Evolutionary conservation across 768 basidiomycete species (phyloP), one percentile per base, ranked within the genome.

Genomic region (Naematelia encephala): DNA sequence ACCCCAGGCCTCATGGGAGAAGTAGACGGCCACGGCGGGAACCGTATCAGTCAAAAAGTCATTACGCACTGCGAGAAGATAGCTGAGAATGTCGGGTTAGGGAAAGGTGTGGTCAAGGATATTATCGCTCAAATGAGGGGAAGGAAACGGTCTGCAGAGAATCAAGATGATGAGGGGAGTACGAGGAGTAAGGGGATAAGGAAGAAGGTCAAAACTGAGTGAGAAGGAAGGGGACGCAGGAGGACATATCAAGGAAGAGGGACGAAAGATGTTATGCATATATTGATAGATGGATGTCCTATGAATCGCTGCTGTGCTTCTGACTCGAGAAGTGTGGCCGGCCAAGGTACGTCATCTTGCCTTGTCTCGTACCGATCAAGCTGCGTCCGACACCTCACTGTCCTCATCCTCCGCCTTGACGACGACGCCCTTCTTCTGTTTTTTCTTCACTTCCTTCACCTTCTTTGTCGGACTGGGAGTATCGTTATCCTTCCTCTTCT

Each of bases 11-110:
- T 48, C 26, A 22, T n/a, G 11, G 50, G 50, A 12, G 42, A 46
- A 19, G 54, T 57, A 11, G 29, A 57, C 34, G 56, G 49, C 8
- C 56, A 51, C 34, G 48, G 56, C 2, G 56, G 47, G 1, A 57
- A 51, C 49, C 47, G 56, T 5, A 39, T 51, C 22, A 50, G 48
- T 25, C 48, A 51, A 28, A 57, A 57, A 39, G 47, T 57, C 28
- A 50, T 57, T 5, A 23, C 27, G 42, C 14, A 26, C 14, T 51
- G 28, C 28, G 34, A 51, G 25, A 16, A 19, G 28, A 13, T 57
- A 13, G 56, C 56, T 19, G 27, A 29, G 39, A 16, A 11, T 10
- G 30, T 11, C 10, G 53, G 53, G 14, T 21, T 54, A 10, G 53
- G 26, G 5, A 26, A 26, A 13, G 27, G 43, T 11, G 34, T 47